These are phyloP conservation scores for Epichloe uncinata DNA, from an alignment of 2,329 filamentous ascomycete species.

Conservation along the genomic window DNA sequence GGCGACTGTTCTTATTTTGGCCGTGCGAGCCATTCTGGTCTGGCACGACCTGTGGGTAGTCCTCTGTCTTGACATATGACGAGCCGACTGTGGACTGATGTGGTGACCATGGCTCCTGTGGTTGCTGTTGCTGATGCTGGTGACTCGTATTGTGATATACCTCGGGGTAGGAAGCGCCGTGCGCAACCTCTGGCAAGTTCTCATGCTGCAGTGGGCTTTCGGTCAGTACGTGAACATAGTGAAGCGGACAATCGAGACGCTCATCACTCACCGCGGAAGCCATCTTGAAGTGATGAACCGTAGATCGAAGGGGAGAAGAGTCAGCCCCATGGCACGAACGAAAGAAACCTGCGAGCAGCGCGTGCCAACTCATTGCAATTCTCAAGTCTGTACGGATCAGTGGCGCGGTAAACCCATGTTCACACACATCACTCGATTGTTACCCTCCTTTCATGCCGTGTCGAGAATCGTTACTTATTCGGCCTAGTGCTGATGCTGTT, in stretches of 20 bases:
- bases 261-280: background rate
- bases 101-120: background rate
- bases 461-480: background rate
- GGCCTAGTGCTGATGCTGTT: background rate
- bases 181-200: constrained; percentile 1
- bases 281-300: background rate
- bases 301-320: background rate
- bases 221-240: background rate
- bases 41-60: constrained; percentile 1
- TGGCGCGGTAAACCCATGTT: background rate
- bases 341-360: background rate
- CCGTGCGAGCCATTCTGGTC: background rate
- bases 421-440: background rate
- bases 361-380: background rate
- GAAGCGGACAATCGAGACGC: background rate
- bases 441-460: background rate
- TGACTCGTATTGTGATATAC: background rate
- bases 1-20: background rate
- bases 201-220: background rate
- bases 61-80: background rate
- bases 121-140: background rate
- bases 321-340: background rate
- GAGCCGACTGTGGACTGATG: background rate
- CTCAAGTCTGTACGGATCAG: too few species aligned
- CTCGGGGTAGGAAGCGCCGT: background rate